A percentile compares a stretch with the other conserved stretches of the same genome.
These are phyloP conservation scores for Spergularia azorica DNA, from an alignment of 179 eudicot genomes.

Conservation along the genomic window DNA sequence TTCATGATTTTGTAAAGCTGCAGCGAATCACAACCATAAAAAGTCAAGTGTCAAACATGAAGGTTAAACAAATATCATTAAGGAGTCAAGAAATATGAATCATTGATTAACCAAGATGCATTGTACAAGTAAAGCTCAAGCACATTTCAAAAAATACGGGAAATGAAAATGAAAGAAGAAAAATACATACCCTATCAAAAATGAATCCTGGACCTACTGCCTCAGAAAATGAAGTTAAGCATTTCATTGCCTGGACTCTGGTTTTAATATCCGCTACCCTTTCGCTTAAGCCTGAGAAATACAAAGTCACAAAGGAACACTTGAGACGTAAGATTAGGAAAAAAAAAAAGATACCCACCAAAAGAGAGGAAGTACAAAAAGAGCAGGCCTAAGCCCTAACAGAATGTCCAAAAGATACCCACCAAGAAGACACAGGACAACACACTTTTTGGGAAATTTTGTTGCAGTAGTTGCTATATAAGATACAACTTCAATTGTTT, in stretches of 20 bases:
- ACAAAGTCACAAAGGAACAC: neutral
- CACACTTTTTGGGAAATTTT: constrained; percentile 96
- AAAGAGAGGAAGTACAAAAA: neutral
- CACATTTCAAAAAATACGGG: neutral
- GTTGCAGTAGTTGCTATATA: constrained; percentile 79
- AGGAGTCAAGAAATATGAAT: neutral
- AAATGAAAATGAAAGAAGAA: neutral
- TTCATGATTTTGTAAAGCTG: constrained; percentile 92
- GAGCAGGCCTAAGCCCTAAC: neutral
- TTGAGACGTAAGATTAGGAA: too few species aligned
- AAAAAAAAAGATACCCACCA: neutral
- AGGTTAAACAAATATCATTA: neutral
- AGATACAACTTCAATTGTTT: constrained; percentile 78
- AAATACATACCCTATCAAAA: constrained; percentile 78
- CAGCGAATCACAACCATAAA: constrained; percentile 11
- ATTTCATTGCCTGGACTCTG: constrained; percentile 90
- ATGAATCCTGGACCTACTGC: constrained; percentile 94
- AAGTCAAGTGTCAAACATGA: neutral
- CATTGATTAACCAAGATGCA: neutral
- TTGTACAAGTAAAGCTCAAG: neutral
- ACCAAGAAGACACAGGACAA: constrained; percentile 92
- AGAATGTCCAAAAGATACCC: constrained; percentile 24
- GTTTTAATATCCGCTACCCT: constrained; percentile 99
- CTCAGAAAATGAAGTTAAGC: constrained; percentile 85
- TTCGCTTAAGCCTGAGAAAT: constrained; percentile 76